A percentile compares a stretch with the other conserved stretches of the same genome.
phyloP scores from a whole-genome alignment of 2,329 filamentous ascomycete genomes.

The Penicillium sp. region DNA sequence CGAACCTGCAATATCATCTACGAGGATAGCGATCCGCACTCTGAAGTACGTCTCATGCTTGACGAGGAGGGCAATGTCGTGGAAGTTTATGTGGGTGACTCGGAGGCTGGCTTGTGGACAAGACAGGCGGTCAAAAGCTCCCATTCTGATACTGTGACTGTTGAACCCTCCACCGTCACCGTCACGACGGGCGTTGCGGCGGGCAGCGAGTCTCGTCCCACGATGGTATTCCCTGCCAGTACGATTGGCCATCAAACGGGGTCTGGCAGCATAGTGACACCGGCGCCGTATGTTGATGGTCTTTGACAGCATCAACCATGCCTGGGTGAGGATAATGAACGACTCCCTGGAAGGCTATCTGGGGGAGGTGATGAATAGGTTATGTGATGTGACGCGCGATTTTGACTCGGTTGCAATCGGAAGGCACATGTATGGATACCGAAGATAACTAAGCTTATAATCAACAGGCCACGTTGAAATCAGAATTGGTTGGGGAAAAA shows the following conservation, averaged over 20 bases:
- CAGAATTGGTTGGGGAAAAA: background rate
- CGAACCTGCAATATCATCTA: slow-evolving; percentile 4
- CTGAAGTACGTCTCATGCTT: background rate
- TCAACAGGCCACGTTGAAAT: background rate
- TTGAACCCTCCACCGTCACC: slow-evolving; percentile 3
- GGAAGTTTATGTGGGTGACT: slow-evolving; percentile 3
- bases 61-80: background rate
- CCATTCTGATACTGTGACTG: slow-evolving; percentile 1
- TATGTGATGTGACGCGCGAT: background rate
- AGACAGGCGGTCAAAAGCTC: slow-evolving; percentile 2
- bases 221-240: background rate
- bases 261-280: slow-evolving; percentile 3
- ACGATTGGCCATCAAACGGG: background rate
- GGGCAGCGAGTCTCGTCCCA: slow-evolving; percentile 5
- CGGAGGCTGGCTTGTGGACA: slow-evolving; percentile 1
- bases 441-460: slow-evolving; percentile 1
- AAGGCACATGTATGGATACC: background rate
- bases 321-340: background rate
- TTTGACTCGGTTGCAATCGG: background rate
- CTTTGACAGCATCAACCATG: slow-evolving; percentile 3
- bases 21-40: slow-evolving; percentile 2
- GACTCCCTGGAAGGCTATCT: background rate
- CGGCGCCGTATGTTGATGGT: slow-evolving; percentile 2
- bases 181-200: slow-evolving; percentile 6
- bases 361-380: background rate